Evolutionary conservation across 805 yeast species (phyloP), one percentile per base, ranked within the genome.

Genomic region (Tetrapisispora iriomotensis): DNA sequence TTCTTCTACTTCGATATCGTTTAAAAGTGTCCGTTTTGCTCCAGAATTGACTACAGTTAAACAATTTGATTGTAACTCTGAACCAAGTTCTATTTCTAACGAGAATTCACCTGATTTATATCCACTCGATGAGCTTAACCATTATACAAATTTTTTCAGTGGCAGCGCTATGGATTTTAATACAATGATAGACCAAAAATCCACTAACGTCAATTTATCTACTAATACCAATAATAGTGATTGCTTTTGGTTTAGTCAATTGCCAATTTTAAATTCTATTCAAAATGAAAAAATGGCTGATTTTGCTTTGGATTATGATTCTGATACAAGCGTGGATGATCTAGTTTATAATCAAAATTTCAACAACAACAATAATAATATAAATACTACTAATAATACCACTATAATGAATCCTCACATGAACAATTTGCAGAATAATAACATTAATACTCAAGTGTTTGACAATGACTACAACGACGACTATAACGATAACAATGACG

Each of bases 1-100:
- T 19, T 26, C 46, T 3, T 36, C 48, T 10, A 34, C 49, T 3
- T 31, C 46, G 6, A 41, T 48, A 6, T 40, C 55, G 10, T 65
- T 66, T 10, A 79, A 77, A 54, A 71, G 75, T 7, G 87, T 80
- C 30, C 63, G 84, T 39, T 80, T 80, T 56, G 82, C 85, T 1
- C 56, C 72, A 6, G 64, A 73, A 36, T 62, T 79, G 42, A 78
- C 75, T 38, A 75, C 75, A 29, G 71, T 81, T 40, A 79, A 79
- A 56, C 72, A 74, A 50, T 80, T 81, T 53, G 75, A 76, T 48
- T 77, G 77, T 31, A 56, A 61, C 21, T 79, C 74, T 36, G 73
- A 72, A 45, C 86, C 87, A 23, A 66, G 69, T 9, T 70, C 81
- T 2, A 81, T 79, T n/a, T 76, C 82, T 0, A 62, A 67, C 37